These are phyloP conservation scores for Phaffia tasmanica DNA, from an alignment of 768 basidiomycete species.

Conservation along the genomic window DNA sequence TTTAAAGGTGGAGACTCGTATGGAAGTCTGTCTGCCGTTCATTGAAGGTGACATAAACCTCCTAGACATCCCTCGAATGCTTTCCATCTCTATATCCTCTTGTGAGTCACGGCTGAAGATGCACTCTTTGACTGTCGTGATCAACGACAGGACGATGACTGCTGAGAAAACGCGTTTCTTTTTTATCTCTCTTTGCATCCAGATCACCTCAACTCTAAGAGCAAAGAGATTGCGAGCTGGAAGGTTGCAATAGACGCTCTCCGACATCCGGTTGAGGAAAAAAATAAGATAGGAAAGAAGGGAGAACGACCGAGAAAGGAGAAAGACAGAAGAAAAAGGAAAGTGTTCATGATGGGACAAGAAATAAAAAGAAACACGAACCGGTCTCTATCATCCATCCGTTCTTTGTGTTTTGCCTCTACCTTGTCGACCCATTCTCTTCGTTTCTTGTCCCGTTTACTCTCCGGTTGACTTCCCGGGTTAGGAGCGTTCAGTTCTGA, in stretches of 20 bases:
- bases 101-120: neutral
- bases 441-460: conserved; percentile 40
- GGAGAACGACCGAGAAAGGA: neutral
- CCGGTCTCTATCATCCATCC: conserved; percentile 37
- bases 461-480: neutral
- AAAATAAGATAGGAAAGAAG: neutral
- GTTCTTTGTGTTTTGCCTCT: conserved; percentile 40
- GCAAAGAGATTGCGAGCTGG: no score
- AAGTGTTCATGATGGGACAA: conserved; percentile 32
- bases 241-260: no score
- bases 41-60: neutral
- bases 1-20: neutral
- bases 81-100: no score
- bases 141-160: no score
- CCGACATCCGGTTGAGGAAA: neutral
- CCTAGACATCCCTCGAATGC: neutral
- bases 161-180: no score
- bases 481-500: no score
- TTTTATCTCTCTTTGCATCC: no score
- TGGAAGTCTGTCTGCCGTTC: no score
- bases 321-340: conserved; percentile 31
- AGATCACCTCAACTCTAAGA: no score
- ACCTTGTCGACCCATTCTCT: conserved; percentile 42
- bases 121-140: neutral
- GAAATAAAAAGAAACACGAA: conserved; percentile 30